Percentiles rank a stretch among this genome's conserved stretches.
phyloP scores from a whole-genome alignment of 495 filamentous ascomycete species.

The Aspergillus bridgeri region DNA sequence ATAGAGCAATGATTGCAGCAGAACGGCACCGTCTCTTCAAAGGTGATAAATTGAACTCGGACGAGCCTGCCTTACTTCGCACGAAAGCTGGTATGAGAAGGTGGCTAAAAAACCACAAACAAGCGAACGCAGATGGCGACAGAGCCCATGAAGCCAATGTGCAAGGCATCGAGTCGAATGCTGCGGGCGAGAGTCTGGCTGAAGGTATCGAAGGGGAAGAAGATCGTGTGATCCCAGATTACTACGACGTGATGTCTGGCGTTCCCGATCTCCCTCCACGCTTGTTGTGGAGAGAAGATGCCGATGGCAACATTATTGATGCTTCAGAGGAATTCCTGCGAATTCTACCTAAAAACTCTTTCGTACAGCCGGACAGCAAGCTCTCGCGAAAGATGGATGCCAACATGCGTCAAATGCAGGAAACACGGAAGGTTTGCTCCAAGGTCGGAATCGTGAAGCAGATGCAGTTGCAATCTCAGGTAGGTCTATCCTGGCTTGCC shows the following conservation, averaged over 20 bases:
- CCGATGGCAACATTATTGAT: conserved; percentile 80
- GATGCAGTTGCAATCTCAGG: conserved; percentile 97
- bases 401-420: conserved; percentile 94
- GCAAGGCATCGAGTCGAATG: conserved; percentile 43
- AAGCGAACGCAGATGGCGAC: conserved; percentile 50
- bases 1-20: conserved; percentile 80
- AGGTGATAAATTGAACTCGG: conserved; percentile 76
- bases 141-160: conserved; percentile 48
- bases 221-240: conserved; percentile 78
- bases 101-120: conserved; percentile 72
- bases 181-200: conserved; percentile 69
- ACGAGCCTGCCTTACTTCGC: conserved; percentile 82
- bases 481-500: conserved; percentile 32
- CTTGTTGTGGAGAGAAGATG: conserved; percentile 82
- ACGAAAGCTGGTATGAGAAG: conserved; percentile 75
- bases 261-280: conserved; percentile 78
- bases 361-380: conserved; percentile 70
- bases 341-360: conserved; percentile 69
- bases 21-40: conserved; percentile 77
- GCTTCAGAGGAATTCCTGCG: conserved; percentile 76
- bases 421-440: conserved; percentile 90
- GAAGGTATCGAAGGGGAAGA: conserved; percentile 89
- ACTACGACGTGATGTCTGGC: conserved; percentile 82
- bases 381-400: conserved; percentile 78
- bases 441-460: conserved; percentile 98